A percentile compares a stretch with the other conserved stretches of the same genome.
These are phyloP conservation scores for Pyronema domesticum DNA, from an alignment of 495 filamentous ascomycete genomes.

Conservation along the genomic window DNA sequence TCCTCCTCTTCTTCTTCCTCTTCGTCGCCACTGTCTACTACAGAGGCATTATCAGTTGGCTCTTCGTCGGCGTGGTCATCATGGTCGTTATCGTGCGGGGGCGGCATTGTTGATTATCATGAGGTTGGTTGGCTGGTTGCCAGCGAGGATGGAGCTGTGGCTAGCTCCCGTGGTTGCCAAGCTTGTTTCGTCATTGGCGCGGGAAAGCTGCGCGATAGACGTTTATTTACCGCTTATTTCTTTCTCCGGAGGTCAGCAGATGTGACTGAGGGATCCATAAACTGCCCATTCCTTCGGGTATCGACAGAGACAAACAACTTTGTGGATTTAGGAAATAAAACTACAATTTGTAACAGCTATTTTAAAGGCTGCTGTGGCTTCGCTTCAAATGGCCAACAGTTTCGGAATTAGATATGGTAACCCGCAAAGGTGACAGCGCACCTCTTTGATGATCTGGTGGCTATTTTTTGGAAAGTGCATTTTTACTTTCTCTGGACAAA, in stretches of 20 bases:
- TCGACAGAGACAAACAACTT: too few species aligned
- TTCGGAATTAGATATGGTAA: too few species aligned
- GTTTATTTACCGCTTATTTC: neutral
- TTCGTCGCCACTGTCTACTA: constrained; percentile 22
- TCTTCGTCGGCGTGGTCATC: neutral
- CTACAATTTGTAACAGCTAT: too few species aligned
- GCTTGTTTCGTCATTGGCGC: neutral
- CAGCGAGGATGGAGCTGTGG: neutral
- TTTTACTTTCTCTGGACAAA: too few species aligned
- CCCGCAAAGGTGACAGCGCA: too few species aligned
- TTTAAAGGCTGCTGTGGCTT: too few species aligned
- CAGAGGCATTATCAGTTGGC: neutral
- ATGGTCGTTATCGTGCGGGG: neutral
- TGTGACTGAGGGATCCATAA: too few species aligned
- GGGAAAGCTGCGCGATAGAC: neutral
- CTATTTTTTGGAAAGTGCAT: too few species aligned
- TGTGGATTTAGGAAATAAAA: too few species aligned
- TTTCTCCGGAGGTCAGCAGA: neutral
- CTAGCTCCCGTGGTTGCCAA: neutral
- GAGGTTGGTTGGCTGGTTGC: neutral
- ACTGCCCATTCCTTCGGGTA: too few species aligned
- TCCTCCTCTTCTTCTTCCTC: constrained; percentile 61
- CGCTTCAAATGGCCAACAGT: too few species aligned
- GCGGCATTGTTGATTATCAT: neutral
- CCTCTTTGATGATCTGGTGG: too few species aligned